Evolutionary conservation across 371 early-diverging fungal genomes (phyloP), one percentile per base, ranked within the genome.

Genomic region (Polyrhizophydium stewartii): DNA sequence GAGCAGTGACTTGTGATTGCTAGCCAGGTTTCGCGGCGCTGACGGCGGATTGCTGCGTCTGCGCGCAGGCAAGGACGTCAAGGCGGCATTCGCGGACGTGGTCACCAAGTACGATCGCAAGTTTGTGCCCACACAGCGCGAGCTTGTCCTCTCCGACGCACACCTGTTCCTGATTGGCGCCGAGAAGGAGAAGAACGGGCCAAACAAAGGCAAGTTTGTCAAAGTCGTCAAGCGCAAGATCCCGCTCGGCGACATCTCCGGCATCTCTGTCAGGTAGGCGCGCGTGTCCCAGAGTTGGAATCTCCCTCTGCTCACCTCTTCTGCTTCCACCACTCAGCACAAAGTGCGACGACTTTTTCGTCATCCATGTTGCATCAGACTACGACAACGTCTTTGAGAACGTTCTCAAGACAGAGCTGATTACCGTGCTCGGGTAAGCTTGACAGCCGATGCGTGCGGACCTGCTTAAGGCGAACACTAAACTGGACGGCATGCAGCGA

Each of bases 401-500:
- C 59, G 60, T 77, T 24, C 89, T 91, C 73, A 95, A 95, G 77
- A 95, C 93, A 5, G 96, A 94, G 73, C 71, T 94, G 32, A 72
- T 92, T 22, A 79, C 89, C 0, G 76, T 81, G 13, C 61, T 81
- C 35, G 75, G 73, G 73, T 77, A 59, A 47, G 43, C 28, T 35
- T 45, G 38, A 16, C 38, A 37, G 38, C 38, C 16, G 38, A 37
- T 37, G 7, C n/a, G n/a, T n/a, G n/a, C n/a, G 38, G 38, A 37
- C 16, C 38, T 37, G 10, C 38, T 37, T 37, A 6, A 10, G 10
- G 16, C 38, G 10, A 10, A 6, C 38, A 37, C 38, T 37, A 16
- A 6, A 6, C 16, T 16, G 7, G 38, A 10, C 38, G 38, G 38
- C 38, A 12, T 28, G 19, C 59, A 73, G 74, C 46, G 79, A 79